Evolutionary conservation across 2,329 filamentous ascomycete species (phyloP).

Genomic region (Fusarium sp.): DNA sequence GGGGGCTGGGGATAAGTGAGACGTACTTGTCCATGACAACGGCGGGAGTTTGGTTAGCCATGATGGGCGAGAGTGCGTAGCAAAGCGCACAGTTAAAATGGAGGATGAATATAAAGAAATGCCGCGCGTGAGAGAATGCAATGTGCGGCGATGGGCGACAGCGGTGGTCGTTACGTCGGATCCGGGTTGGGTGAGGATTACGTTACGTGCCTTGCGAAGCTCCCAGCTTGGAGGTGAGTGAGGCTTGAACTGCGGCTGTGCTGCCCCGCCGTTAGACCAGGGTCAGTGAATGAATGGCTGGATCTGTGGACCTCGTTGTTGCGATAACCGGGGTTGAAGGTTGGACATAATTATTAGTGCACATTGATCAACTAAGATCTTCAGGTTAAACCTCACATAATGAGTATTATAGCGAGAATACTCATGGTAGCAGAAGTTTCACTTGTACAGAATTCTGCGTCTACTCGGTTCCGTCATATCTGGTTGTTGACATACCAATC

Average conservation of each 20-base stretch:
- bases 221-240: slow-evolving; percentile 45
- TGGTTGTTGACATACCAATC: too few species aligned
- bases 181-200: slow-evolving; percentile 44
- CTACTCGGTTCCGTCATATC: not conserved
- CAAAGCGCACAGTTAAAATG: slow-evolving; percentile 36
- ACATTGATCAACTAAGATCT: not conserved
- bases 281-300: slow-evolving; percentile 27
- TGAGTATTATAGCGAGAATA: not conserved
- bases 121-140: slow-evolving; percentile 38
- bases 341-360: not conserved
- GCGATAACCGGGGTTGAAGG: slow-evolving; percentile 27
- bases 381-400: not conserved
- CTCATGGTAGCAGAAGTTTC: not conserved
- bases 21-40: slow-evolving; percentile 99
- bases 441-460: not conserved
- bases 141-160: slow-evolving; percentile 40
- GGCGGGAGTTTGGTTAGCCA: slow-evolving; percentile 99
- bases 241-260: slow-evolving; percentile 48
- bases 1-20: slow-evolving; percentile 54
- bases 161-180: slow-evolving; percentile 44
- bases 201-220: slow-evolving; percentile 49
- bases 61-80: slow-evolving; percentile 58
- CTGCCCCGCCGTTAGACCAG: slow-evolving; percentile 41
- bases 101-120: slow-evolving; percentile 21
- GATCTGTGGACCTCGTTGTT: slow-evolving; percentile 16